Evolutionary conservation across 139 green algal genomes (phyloP), one percentile per base, ranked within the genome.

Genomic region (Auxenochlorella protothecoides): DNA sequence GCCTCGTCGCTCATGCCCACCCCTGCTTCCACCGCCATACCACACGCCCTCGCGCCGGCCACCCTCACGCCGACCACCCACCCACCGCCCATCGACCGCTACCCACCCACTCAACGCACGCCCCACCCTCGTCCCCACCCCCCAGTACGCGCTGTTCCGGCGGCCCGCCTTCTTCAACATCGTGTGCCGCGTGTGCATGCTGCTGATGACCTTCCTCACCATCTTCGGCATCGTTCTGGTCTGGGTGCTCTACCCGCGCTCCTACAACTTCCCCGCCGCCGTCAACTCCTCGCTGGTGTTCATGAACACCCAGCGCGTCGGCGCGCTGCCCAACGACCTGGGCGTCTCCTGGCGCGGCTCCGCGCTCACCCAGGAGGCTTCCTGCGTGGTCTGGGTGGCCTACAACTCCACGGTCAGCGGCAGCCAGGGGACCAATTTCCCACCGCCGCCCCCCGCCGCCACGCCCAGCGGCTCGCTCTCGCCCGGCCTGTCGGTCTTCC

Each of bases 211-310:
- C 14, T 27, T 70, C 44, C 60, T 67, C 13, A 55, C 66, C 16
- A 70, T 85, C 51, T 11, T 62, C 15, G 82, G 78, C 56, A 63
- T 87, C 53, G 66, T 85, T 6, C 74, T 87, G 12, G 59, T 87
- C 53, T 87, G 82, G 82, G 56, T 84, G 55, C 75, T 87, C 3
- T 87, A 87, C 76, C 82, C 82, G 8, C 63, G 55, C 12, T 71
- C 77, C 59, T 87, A 87, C 63, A 53, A 87, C 76, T 87, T 60
- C 51, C 53, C 12, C 66, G 44, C 55, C 6, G 52, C 71, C 53
- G 54, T 85, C 5, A 62, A 66, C 56, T 44, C 72, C 5, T 74
- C 68, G 57, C 65, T 80, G 15, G 80, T 65, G 59, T 88, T 83
- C 76, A 73, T 78, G 61, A 68, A 86, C 65, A 76, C 83, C 13